Evolutionary conservation across 768 basidiomycete species (phyloP).

Genomic region (Termitomyces sp.): DNA sequence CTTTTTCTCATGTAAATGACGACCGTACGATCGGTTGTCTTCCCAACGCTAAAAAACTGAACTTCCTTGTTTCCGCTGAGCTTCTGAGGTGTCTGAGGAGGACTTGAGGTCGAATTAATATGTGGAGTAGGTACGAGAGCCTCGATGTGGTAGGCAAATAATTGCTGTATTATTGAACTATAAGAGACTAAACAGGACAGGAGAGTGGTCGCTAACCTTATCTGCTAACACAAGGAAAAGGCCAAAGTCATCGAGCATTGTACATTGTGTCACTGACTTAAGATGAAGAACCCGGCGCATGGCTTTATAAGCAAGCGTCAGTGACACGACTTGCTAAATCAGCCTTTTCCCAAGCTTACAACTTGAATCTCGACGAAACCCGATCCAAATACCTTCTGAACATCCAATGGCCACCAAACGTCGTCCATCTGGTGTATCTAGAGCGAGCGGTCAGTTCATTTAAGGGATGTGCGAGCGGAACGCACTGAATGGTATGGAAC

Average conservation of each 20-base stretch:
- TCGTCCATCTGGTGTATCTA: conserved; percentile 80
- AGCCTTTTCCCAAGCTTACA: conserved; percentile 44
- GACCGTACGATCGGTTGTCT: conserved; percentile 77
- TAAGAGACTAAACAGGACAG: background rate
- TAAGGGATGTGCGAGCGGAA: conserved; percentile 18
- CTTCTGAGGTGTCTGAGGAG: conserved; percentile 82
- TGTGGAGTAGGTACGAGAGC: conserved; percentile 88
- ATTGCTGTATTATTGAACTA: conserved; percentile 38
- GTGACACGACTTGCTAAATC: background rate
- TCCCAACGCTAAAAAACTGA: conserved; percentile 93
- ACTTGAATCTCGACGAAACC: conserved; percentile 79
- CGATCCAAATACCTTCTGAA: conserved; percentile 93
- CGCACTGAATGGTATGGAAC: conserved; percentile 87
- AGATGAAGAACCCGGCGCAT: conserved; percentile 90
- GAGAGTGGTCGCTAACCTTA: conserved; percentile 53
- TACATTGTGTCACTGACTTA: conserved; percentile 89
- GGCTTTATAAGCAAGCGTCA: conserved; percentile 49
- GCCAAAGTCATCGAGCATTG: conserved; percentile 94
- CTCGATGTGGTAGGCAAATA: conserved; percentile 95
- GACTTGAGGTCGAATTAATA: conserved; percentile 54
- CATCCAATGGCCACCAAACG: conserved; percentile 86
- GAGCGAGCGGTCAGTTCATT: conserved; percentile 15
- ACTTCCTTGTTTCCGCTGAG: conserved; percentile 88
- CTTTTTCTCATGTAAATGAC: conserved; percentile 97
- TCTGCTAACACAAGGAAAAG: conserved; percentile 94